Conservation (phyloP, 2,329 filamentous ascomycete species). For the Pseudocercospora cruenta region DNA sequence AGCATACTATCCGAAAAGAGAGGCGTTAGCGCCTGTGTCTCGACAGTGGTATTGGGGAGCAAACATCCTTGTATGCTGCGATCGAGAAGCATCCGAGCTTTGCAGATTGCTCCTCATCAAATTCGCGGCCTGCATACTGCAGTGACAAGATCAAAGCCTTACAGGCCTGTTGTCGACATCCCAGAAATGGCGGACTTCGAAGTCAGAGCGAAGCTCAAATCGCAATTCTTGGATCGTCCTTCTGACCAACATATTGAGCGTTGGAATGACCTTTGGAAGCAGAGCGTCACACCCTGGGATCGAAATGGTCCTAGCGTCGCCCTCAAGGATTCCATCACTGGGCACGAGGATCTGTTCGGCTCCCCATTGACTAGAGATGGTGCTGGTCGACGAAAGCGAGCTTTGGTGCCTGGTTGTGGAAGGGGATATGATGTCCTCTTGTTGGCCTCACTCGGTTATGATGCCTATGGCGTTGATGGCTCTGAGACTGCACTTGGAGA, state of each 20-base stretch:
- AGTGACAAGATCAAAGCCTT: neutral
- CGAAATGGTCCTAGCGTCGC: constrained; percentile 62
- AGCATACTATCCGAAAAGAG: neutral
- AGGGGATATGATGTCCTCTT: constrained; percentile 80
- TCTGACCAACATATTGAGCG: constrained; percentile 44
- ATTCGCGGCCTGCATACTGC: neutral
- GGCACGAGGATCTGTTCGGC: constrained; percentile 30
- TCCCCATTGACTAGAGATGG: constrained; percentile 22
- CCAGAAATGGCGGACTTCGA: constrained; percentile 5
- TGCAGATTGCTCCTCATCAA: neutral
- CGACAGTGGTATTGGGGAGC: neutral
- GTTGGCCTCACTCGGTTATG: constrained; percentile 73
- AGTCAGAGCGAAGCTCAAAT: constrained; percentile 23
- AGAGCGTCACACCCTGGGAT: constrained; percentile 63
- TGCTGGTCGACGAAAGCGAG: constrained; percentile 51
- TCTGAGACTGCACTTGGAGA: constrained; percentile 55
- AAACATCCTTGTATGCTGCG: neutral
- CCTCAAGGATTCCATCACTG: constrained; percentile 56
- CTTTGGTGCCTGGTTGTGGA: constrained; percentile 80
- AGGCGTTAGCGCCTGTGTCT: neutral
- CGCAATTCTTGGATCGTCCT: constrained; percentile 47
- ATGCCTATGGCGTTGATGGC: constrained; percentile 74
- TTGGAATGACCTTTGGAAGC: constrained; percentile 54
- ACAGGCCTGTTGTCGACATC: neutral
- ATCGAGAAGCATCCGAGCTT: neutral